phyloP scores from a whole-genome alignment of 768 basidiomycete species.

The Tremella mesenterica region DNA sequence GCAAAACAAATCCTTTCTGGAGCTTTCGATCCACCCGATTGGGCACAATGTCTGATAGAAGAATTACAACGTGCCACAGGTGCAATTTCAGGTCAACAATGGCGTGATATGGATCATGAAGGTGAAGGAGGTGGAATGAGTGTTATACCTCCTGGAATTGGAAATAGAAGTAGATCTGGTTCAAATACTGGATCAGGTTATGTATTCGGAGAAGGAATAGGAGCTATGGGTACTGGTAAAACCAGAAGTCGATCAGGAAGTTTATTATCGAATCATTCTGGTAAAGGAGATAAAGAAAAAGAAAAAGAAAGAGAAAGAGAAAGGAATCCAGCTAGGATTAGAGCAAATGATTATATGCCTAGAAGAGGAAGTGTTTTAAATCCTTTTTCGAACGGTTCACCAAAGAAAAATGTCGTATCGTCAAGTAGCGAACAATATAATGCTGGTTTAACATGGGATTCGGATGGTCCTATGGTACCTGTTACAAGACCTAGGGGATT shows the following conservation, averaged over 20 bases:
- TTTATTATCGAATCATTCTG: constrained; percentile 11
- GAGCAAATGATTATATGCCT: too few species aligned
- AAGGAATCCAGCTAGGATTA: background rate
- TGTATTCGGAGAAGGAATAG: constrained; percentile 38
- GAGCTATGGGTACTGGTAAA: constrained; percentile 9
- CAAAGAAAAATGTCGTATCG: constrained; percentile 1
- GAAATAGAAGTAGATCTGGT: constrained; percentile 1
- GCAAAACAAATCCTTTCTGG: constrained; percentile 75
- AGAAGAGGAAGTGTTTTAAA: constrained; percentile 24
- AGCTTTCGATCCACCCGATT: constrained; percentile 60
- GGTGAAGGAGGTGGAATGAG: constrained; percentile 25
- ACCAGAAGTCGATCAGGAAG: constrained; percentile 22
- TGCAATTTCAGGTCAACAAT: constrained; percentile 58
- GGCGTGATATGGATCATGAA: constrained; percentile 51
- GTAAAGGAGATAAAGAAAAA: constrained; percentile 1
- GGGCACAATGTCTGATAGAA: constrained; percentile 66
- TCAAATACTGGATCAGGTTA: constrained; percentile 19
- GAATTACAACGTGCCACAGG: constrained; percentile 57
- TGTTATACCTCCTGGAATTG: background rate
- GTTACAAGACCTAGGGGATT: background rate
- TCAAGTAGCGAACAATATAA: constrained; percentile 27
- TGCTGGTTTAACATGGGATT: constrained; percentile 32
- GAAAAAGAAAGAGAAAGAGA: constrained; percentile 2
- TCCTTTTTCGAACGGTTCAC: constrained; percentile 17
- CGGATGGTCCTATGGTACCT: constrained; percentile 19